Evolutionary conservation across 345 rosid species (phyloP).

Genomic region (Brassica rapa): DNA sequence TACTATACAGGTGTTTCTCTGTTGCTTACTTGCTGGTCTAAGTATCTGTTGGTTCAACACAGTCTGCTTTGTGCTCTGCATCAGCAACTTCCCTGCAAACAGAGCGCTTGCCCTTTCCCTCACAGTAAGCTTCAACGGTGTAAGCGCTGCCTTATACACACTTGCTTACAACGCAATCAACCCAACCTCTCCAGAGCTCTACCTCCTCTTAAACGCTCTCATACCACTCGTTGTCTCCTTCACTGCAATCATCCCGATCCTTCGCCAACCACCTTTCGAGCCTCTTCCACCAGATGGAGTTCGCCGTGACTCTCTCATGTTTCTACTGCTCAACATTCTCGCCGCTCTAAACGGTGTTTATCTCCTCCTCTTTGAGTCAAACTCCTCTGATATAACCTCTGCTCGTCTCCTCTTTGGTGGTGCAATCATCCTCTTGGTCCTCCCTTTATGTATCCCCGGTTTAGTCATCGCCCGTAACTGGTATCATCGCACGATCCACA

Average conservation of each 20-base stretch:
- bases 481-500: constrained; percentile 60
- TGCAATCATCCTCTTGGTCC: constrained; percentile 67
- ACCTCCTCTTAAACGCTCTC: constrained; percentile 76
- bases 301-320: constrained; percentile 70
- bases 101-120: constrained; percentile 84
- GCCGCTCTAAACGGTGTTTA: constrained; percentile 79
- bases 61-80: constrained; percentile 89
- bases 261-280: constrained; percentile 77
- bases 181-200: constrained; percentile 54
- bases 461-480: constrained; percentile 74
- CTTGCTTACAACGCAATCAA: constrained; percentile 72
- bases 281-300: constrained; percentile 72
- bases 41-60: constrained; percentile 99
- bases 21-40: constrained; percentile 82
- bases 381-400: constrained; percentile 28
- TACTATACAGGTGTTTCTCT: constrained; percentile 62
- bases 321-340: constrained; percentile 65
- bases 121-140: constrained; percentile 91
- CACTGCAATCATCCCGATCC: constrained; percentile 69
- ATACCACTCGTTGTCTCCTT: constrained; percentile 68
- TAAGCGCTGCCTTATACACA: constrained; percentile 84
- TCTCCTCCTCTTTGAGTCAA: constrained; percentile 70
- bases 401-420: constrained; percentile 70
- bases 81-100: constrained; percentile 73
- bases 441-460: constrained; percentile 78